Evolutionary conservation across 805 yeast genomes (phyloP).

Genomic region (Peterozyma xylosa): DNA sequence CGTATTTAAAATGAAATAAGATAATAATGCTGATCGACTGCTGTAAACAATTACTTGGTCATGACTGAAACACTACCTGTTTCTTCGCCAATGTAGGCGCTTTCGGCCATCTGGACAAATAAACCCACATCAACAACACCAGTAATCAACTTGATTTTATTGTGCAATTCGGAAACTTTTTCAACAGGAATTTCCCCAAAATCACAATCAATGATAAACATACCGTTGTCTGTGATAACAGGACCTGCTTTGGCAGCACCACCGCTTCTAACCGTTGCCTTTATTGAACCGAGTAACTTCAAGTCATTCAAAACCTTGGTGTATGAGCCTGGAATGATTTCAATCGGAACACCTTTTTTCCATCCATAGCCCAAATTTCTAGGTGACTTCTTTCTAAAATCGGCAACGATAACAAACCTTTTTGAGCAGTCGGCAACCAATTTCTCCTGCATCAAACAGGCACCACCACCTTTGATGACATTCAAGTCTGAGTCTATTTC

Average conservation of each 20-base stretch:
- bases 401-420: slow-evolving; percentile 84
- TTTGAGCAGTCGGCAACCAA: slow-evolving; percentile 77
- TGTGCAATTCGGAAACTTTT: slow-evolving; percentile 45
- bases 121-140: slow-evolving; percentile 98
- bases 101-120: slow-evolving; percentile 66
- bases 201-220: slow-evolving; percentile 87
- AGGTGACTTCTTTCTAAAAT: slow-evolving; percentile 74
- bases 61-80: slow-evolving; percentile 50
- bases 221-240: slow-evolving; percentile 90
- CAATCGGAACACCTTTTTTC: slow-evolving; percentile 92
- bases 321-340: slow-evolving; percentile 85
- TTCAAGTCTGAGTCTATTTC: slow-evolving; percentile 80
- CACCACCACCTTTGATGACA: slow-evolving; percentile 98
- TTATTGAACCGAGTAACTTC: slow-evolving; percentile 52
- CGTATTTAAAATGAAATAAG: too few species aligned
- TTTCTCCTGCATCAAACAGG: slow-evolving; percentile 94
- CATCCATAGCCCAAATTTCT: slow-evolving; percentile 66
- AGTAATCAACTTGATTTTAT: slow-evolving; percentile 60
- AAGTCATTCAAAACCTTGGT: slow-evolving; percentile 67
- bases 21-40: too few species aligned
- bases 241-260: slow-evolving; percentile 95
- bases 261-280: slow-evolving; percentile 71
- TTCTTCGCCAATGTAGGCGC: slow-evolving; percentile 84
- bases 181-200: slow-evolving; percentile 64
- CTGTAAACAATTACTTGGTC: background rate